Conservation (phyloP, 192 early-diverging fungal species). For the Coemansia sp. region DNA sequence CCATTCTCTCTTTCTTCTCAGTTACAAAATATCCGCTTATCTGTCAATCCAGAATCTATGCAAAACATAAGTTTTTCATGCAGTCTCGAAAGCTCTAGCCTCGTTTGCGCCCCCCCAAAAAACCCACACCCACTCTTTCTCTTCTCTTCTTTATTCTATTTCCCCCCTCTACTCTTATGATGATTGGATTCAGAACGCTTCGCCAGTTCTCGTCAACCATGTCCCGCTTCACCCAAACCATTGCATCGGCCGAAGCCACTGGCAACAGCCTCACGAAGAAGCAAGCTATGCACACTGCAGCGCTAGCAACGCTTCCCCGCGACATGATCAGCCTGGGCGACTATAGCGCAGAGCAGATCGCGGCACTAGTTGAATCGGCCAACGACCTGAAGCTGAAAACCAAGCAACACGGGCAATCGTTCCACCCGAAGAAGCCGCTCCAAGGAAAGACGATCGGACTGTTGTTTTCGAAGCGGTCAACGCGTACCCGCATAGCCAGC, state of each 20-base stretch:
- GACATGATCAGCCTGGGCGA: slow-evolving; percentile 68
- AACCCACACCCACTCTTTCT: not conserved
- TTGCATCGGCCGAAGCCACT: slow-evolving; percentile 12
- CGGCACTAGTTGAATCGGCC: slow-evolving; percentile 72
- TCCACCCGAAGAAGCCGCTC: slow-evolving; percentile 58
- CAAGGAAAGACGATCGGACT: slow-evolving; percentile 86
- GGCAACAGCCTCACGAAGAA: not conserved
- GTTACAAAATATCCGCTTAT: too few relatives aligned
- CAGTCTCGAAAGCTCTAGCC: too few relatives aligned
- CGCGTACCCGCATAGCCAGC: slow-evolving; percentile 92
- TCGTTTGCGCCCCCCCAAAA: too few relatives aligned
- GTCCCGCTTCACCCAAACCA: slow-evolving; percentile 19
- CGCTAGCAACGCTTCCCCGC: slow-evolving; percentile 33
- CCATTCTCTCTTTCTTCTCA: too few relatives aligned
- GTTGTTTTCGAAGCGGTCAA: slow-evolving; percentile 94
- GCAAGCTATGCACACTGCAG: slow-evolving; percentile 13
- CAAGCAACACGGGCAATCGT: slow-evolving; percentile 58
- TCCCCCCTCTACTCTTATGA: slow-evolving; percentile 1
- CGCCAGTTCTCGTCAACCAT: slow-evolving; percentile 19
- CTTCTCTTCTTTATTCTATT: slow-evolving; percentile 4
- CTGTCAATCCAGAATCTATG: too few relatives aligned
- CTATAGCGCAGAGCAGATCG: slow-evolving; percentile 74
- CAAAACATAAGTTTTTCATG: too few relatives aligned
- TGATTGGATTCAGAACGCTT: slow-evolving; percentile 32
- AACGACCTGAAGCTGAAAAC: slow-evolving; percentile 76